Evolutionary conservation across 106 monocot genomes (phyloP), one percentile per base, ranked within the genome.

Genomic region (Triglochin maritima): DNA sequence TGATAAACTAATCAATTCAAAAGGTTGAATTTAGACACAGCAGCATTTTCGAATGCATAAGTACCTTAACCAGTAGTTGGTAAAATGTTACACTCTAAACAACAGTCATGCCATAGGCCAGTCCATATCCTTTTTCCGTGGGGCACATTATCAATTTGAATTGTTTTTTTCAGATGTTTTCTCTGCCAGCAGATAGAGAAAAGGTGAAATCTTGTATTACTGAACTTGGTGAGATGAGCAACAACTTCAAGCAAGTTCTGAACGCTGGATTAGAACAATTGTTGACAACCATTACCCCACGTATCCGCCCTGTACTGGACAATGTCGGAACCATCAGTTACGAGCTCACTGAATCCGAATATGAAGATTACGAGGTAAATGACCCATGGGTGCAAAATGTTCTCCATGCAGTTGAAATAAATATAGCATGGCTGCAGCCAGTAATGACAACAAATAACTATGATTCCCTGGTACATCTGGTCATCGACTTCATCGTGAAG

Each of bases 341-440:
- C 56, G 96, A 98, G 70, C 83, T 98, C 16, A 73, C 83, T 0
- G 96, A 98, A 74, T 75, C 86, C 0, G 91, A 91, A 29, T 98
- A 98, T 16, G 96, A 83, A 60, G 96, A 98, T 56, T 91, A 98
- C 46, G 96, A 98, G 77, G 66, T 88, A 58, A 98, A 98, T 6
- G 96, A 98, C 50, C 96, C 96, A 44, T 98, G 96, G 96, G 85
- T 88, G 2, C 91, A 92, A 62, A 88, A 88, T 64, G 88, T 91
- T 49, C 86, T 98, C 3, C 88, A 84, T 52, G 78, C 86, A 0
- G 79, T 81, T 15, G 84, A 98, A 60, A 71, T 74, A 16, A 91
- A 81, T 29, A 72, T 86, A 4, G 69, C 63, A 4, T 91, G 96
- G 91, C 84, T 98, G 7, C 88, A 98, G 46, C 84, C 91, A 0